Base-by-base conservation (phyloP, 805 yeast genomes). In the Kazachstania taianensis region DNA sequence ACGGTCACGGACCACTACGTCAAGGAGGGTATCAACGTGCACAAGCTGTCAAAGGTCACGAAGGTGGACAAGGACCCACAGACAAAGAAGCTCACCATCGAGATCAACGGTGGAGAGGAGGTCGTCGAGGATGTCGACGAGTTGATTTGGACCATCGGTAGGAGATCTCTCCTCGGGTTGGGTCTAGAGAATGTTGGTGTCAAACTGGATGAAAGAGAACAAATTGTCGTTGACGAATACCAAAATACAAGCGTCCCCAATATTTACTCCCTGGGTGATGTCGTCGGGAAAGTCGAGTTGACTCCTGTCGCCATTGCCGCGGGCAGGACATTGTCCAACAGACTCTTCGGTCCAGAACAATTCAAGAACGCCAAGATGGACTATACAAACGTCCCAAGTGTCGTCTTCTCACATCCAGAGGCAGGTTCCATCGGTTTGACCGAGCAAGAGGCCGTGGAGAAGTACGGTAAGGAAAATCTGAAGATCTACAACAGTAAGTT, bases 251-350 rank as follows among this genome's bases (percentile, higher is more conserved):
- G 74, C 34, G 72, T 81, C 44, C 65, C 73, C 38, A 71, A 75
- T 57, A 69, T 92, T 44, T 84, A 71, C 57, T 80, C 98, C 2
- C 66, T 92, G 31, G 99, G 99, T 53, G 99, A 92, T 59, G 94
- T 89, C 41, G 81, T 83, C 30, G 96, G 96, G 43, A 77, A 81
- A 20, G 81, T 83, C 30, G 97, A 92, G 66, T 72, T 92, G 51
- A 92, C 99, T 2, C 99, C 99, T 7, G 96, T 86, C 30, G 98
- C 98, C 26, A 92, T 92, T 65, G 96, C 98, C 25, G 87, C 98
- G 7, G 99, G 99, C 42, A 79, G 99, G 63, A 83, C 76, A 59
- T 71, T 92, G 48, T 75, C 96, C 20, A 87, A 89, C 66, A 75
- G 99, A 58, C 65, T 92, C 41, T 92, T 89, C 57, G 96, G 96